Percentiles rank a stretch among this genome's conserved stretches.
Conservation (phyloP, 257 asterid genomes). For the Capsicum pubescens region DNA sequence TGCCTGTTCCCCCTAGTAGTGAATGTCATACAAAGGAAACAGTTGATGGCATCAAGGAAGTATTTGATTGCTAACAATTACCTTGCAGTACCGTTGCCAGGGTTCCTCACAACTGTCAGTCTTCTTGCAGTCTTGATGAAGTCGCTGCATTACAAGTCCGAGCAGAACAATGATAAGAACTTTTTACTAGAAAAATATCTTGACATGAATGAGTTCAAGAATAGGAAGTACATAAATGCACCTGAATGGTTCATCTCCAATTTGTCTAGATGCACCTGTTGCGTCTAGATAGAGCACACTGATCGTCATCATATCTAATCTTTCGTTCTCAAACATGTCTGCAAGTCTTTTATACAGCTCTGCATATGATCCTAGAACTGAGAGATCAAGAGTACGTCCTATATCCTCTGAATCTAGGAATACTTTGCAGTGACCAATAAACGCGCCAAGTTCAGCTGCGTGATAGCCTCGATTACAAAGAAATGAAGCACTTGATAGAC, state of each 20-base stretch:
- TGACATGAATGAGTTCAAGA: conserved; percentile 13
- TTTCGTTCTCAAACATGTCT: conserved; percentile 72
- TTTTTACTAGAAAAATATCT: not conserved
- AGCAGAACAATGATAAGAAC: conserved; percentile 17
- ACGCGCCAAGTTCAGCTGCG: conserved; percentile 55
- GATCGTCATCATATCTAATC: conserved; percentile 53
- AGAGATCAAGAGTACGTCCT: conserved; percentile 78
- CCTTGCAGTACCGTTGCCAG: conserved; percentile 60
- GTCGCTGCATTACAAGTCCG: conserved; percentile 53
- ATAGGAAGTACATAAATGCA: conserved; percentile 27
- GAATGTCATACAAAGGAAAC: not conserved
- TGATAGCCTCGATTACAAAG: conserved; percentile 51
- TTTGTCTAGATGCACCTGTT: conserved; percentile 63
- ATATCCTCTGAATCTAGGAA: conserved; percentile 85
- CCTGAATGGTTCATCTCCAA: conserved; percentile 88
- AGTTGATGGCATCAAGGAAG: not conserved
- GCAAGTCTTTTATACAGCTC: conserved; percentile 67
- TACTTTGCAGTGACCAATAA: conserved; percentile 84
- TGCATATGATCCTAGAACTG: conserved; percentile 77
- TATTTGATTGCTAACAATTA: conserved; percentile 31
- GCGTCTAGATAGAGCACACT: conserved; percentile 66
- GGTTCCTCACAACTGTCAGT: conserved; percentile 63
- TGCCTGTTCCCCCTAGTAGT: not conserved
- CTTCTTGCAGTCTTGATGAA: conserved; percentile 71
- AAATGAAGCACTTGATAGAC: conserved; percentile 42